Evolutionary conservation across 192 early-diverging fungal species (phyloP), one percentile per base, ranked within the genome.

Genomic region (Paraglomus occultum): DNA sequence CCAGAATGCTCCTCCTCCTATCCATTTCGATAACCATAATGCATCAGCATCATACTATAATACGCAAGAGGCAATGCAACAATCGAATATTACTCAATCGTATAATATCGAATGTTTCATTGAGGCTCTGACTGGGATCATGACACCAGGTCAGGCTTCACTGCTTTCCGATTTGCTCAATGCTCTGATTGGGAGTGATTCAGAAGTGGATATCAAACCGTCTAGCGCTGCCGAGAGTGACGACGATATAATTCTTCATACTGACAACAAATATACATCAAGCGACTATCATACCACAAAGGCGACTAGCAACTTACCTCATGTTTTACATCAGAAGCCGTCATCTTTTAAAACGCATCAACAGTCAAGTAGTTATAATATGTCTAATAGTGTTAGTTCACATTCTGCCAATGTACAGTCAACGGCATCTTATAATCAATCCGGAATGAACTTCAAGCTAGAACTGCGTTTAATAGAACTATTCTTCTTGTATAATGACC

Each of bases 331-430:
- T 77, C 8, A 77, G 72, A 40, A 73, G 75, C 71, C 75, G 70
- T 40, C 67, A 77, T 48, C 64, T 68, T 0, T 64, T 72, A 51
- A 79, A 84, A 65, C 78, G 74, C 0, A 79, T 82, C 73, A 86
- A 86, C 47, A 76, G 72, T 5, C 58, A 86, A 42, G 70, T 68
- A 2, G 74, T 83, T 38, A 71, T 70, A 31, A 76, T 79, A 12
- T 80, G 83, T 18, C 77, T 31, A 31, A 3, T 31, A 31, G 31
- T 31, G 3, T 31, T 50, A 50, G 7, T 12, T 38, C 43, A 9
- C 47, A 23, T 40, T 49, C 43, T 52, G 50, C 67, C 6, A 38
- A 31, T 31, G 31, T 31, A 31, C 31, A 31, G 31, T 31, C 31
- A 31, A 31, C 31, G 31, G 31, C 31, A 31, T 3, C 31, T 31